These are phyloP conservation scores for Neurospora sp. DNA, from an alignment of 495 filamentous ascomycete genomes.

Conservation along the genomic window DNA sequence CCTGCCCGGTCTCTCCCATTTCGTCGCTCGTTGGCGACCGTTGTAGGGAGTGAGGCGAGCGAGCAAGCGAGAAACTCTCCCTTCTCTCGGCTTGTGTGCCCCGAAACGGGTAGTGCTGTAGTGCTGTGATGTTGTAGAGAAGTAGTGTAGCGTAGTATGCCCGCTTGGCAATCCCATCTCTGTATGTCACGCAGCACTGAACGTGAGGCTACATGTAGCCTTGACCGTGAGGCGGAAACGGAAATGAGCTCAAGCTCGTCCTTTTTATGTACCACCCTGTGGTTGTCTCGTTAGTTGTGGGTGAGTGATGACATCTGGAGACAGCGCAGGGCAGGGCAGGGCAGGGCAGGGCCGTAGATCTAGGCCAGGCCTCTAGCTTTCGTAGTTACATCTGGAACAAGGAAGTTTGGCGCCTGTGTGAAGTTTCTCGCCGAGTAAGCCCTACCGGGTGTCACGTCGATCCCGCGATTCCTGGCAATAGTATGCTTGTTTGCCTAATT, in stretches of 20 bases:
- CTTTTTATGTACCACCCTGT: not conserved
- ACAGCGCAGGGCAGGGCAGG: not conserved
- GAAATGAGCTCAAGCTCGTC: not conserved
- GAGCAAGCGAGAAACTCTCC: not conserved
- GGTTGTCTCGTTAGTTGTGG: not conserved
- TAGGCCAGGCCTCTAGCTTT: not conserved
- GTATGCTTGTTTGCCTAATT: not conserved
- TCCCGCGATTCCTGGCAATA: not conserved
- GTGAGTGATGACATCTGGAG: not conserved
- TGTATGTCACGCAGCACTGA: not conserved
- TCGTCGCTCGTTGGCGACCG: not conserved
- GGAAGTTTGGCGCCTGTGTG: not conserved
- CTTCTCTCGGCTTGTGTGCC: not conserved
- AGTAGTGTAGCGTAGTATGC: not conserved
- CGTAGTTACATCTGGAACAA: not conserved
- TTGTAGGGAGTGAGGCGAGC: not conserved
- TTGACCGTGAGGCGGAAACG: not conserved
- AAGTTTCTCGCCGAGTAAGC: not conserved
- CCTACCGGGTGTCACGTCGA: not conserved
- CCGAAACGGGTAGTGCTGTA: not conserved
- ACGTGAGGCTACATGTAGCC: not conserved
- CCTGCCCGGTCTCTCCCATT: not conserved
- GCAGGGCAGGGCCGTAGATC: not conserved
- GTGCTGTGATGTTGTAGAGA: not conserved
- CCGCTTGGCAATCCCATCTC: not conserved